phyloP scores from a whole-genome alignment of 495 filamentous ascomycete genomes.

The Evernia prunastri region DNA sequence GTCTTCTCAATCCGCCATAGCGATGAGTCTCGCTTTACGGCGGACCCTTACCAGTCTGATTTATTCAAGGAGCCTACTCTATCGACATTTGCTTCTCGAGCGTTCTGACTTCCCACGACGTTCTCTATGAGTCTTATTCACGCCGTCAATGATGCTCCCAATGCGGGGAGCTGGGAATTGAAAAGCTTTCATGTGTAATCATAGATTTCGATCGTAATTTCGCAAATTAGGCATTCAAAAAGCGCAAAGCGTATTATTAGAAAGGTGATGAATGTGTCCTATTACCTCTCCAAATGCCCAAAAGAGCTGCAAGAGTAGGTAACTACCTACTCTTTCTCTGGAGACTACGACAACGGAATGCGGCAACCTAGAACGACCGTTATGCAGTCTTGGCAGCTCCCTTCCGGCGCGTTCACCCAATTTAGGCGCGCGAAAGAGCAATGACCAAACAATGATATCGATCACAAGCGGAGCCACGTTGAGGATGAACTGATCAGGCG shows the following conservation, averaged over 20 bases:
- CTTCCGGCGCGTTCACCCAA: not conserved
- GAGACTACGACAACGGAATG: not conserved
- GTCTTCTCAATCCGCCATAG: not conserved
- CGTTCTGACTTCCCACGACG: not conserved
- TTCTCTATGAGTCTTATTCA: not conserved
- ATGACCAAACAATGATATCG: conserved; percentile 7
- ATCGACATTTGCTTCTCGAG: not conserved
- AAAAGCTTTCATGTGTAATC: not conserved
- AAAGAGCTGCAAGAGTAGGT: too few species aligned
- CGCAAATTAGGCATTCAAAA: not conserved
- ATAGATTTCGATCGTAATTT: not conserved
- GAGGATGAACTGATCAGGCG: not conserved
- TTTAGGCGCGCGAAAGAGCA: not conserved
- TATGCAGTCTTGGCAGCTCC: not conserved
- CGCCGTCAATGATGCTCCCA: not conserved
- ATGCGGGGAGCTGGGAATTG: not conserved
- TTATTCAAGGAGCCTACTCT: not conserved
- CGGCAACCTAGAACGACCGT: not conserved
- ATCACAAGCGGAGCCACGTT: not conserved
- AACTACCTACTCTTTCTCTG: too few species aligned
- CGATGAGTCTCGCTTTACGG: not conserved
- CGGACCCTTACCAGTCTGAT: not conserved
- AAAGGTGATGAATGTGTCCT: not conserved
- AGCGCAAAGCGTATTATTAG: not conserved
- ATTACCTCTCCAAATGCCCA: too few species aligned